Conservation (phyloP, 805 yeast genomes). For the Nakazawaea siamensis region DNA sequence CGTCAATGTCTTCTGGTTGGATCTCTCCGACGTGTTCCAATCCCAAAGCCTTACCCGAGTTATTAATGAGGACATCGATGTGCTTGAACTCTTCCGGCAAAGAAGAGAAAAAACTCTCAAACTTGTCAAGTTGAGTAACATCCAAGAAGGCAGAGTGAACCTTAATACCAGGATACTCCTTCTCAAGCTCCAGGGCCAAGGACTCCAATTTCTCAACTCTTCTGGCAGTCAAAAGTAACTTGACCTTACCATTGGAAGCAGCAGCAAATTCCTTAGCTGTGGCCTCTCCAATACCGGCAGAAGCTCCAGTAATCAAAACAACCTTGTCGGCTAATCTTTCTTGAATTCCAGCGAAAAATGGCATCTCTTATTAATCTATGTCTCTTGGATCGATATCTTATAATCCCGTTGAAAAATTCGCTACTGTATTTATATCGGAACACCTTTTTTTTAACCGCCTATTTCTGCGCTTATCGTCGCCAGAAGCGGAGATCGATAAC, state of each 20-base stretch:
- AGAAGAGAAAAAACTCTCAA: slow-evolving; percentile 38
- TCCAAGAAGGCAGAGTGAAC: slow-evolving; percentile 45
- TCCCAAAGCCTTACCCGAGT: slow-evolving; percentile 44
- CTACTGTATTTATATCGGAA: too few relatives aligned
- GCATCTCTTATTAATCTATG: too few relatives aligned
- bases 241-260: slow-evolving; percentile 62
- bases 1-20: slow-evolving; percentile 26
- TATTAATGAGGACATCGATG: slow-evolving; percentile 55
- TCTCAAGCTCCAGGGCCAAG: slow-evolving; percentile 36
- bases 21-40: slow-evolving; percentile 34
- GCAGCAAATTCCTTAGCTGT: slow-evolving; percentile 37
- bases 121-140: slow-evolving; percentile 44
- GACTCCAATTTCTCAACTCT: slow-evolving; percentile 53
- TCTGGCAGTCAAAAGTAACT: slow-evolving; percentile 72
- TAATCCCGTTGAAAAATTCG: too few relatives aligned
- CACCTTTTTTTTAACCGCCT: too few relatives aligned
- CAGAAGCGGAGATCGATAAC: too few relatives aligned
- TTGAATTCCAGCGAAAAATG: slow-evolving; percentile 7
- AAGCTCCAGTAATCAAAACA: slow-evolving; percentile 33
- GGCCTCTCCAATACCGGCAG: slow-evolving; percentile 41
- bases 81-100: slow-evolving; percentile 51
- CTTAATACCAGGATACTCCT: slow-evolving; percentile 37
- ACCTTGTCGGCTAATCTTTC: slow-evolving; percentile 13
- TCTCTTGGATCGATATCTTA: too few relatives aligned
- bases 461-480: too few relatives aligned